phyloP scores from a whole-genome alignment of 2,329 filamentous ascomycete genomes.

The Gnomoniopsis smithogilvyi region DNA sequence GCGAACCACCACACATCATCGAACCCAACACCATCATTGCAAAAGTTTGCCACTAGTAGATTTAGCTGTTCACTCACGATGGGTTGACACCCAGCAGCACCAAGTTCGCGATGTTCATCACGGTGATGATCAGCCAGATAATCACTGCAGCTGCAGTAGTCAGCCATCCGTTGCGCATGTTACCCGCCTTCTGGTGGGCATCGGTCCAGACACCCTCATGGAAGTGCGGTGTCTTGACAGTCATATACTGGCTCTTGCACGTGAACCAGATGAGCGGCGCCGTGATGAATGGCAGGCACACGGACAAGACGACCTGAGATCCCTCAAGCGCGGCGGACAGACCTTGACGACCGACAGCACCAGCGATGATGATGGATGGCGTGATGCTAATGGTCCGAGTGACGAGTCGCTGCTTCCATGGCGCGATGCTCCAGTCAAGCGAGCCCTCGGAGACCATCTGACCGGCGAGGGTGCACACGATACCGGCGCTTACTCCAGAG shows the following conservation, averaged over 20 bases:
- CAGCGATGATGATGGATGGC: constrained; percentile 28
- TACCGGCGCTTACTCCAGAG: constrained; percentile 64
- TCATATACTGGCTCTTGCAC: constrained; percentile 33
- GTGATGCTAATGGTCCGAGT: constrained; percentile 28
- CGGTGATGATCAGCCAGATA: constrained; percentile 61
- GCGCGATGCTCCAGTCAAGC: constrained; percentile 40
- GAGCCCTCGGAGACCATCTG: constrained; percentile 75
- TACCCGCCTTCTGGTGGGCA: constrained; percentile 13
- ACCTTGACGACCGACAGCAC: constrained; percentile 26
- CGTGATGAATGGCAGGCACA: constrained; percentile 27
- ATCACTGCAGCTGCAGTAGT: constrained; percentile 37
- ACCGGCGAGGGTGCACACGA: constrained; percentile 72
- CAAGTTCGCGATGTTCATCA: constrained; percentile 77
- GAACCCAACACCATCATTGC: no score
- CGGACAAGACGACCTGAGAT: constrained; percentile 25
- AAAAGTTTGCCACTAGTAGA: no score
- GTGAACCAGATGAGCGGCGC: constrained; percentile 28
- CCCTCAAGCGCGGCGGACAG: constrained; percentile 26
- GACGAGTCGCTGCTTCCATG: constrained; percentile 26
- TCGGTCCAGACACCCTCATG: constrained; percentile 18
- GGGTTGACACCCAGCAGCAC: constrained; percentile 55
- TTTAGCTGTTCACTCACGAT: no score
- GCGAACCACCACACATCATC: no score
- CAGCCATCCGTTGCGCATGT: constrained; percentile 19
- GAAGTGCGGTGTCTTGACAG: constrained; percentile 42